Evolutionary conservation across 805 yeast genomes (phyloP), one percentile per base, ranked within the genome.

Genomic region (Saccharomycopsis oosterbeekiorum): DNA sequence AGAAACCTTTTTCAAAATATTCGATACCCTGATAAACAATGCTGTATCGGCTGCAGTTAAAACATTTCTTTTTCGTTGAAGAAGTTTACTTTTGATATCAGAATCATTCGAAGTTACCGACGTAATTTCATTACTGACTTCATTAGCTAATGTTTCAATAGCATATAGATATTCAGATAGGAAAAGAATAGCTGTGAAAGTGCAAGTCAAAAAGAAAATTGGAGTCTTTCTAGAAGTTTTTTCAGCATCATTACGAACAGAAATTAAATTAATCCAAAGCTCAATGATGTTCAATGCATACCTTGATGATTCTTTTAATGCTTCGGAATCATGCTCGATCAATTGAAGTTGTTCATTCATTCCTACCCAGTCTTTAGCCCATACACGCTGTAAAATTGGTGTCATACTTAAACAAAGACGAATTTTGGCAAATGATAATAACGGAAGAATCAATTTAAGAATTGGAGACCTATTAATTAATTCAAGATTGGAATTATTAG

Each of bases 211-310:
- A 67, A 88, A 85, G 70, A 85, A 86, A 34, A 86, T 86, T 1
- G 94, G 94, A 0, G 93, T 86, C 65, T 90, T 75, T 39, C 86
- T 78, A 0, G 89, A 82, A 0, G 88, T 83, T 68, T 82, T 81
- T 65, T 82, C 85, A 0, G 87, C 84, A 69, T 85, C 86, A 59
- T 81, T 80, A 36, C 80, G 80, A 57, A 84, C 81, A 2, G 86
- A 80, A n/a, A 85, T 84, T 57, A 85, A 83, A 64, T 84, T 86
- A 56, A 83, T 82, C 96, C 94, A 88, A 50, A 86, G 73, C 62
- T 84, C 80, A 60, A 88, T 75, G 36, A 86, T 80, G 63, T 80
- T 84, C 54, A 84, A 68, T 1, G 85, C 80, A 66, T 82, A 79
- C 51, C 76, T 77, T 1, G 85, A 77, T 10, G 88, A 81, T 68